Percentiles rank a stretch among this genome's conserved stretches.
Evolutionary conservation across 768 basidiomycete genomes (phyloP).

Genomic region (Amyloporia xantha): DNA sequence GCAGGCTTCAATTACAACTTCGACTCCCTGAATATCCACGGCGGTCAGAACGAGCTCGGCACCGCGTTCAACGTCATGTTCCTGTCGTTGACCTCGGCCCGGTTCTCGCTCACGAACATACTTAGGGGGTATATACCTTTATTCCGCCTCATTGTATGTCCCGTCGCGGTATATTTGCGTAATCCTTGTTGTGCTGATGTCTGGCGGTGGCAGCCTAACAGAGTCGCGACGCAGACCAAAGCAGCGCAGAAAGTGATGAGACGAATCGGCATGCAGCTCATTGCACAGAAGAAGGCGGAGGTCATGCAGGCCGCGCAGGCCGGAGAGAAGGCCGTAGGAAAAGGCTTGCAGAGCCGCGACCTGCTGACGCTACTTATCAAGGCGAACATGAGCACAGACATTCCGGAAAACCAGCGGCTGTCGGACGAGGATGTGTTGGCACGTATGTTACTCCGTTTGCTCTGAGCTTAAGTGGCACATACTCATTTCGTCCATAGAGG

Average conservation of each 20-base stretch:
- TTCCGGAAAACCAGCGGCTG: conserved; percentile 48
- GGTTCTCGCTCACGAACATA: background rate
- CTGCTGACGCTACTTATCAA: conserved; percentile 53
- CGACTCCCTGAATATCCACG: conserved; percentile 23
- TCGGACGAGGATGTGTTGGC: conserved; percentile 59
- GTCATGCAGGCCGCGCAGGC: background rate
- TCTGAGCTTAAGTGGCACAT: background rate
- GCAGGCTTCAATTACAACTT: conserved; percentile 31
- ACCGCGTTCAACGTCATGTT: conserved; percentile 24
- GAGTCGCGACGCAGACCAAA: background rate
- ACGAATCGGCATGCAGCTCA: conserved; percentile 22
- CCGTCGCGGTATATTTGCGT: background rate
- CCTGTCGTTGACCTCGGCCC: background rate
- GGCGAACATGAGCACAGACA: conserved; percentile 59
- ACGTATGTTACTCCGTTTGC: conserved; percentile 30
- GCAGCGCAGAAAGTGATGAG: conserved; percentile 15
- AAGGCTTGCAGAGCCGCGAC: conserved; percentile 28
- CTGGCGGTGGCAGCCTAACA: conserved; percentile 6
- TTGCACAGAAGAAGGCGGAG: conserved; percentile 27
- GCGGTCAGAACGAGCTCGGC: conserved; percentile 24
- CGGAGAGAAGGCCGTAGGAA: conserved; percentile 18
- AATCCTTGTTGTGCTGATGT: background rate
- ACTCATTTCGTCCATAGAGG: conserved; percentile 5
- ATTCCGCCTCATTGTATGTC: conserved; percentile 17
- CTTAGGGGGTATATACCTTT: conserved; percentile 14